Evolutionary conservation across 73 alveolate genomes (phyloP), one percentile per base, ranked within the genome.

Genomic region (Symbiodinium natans): DNA sequence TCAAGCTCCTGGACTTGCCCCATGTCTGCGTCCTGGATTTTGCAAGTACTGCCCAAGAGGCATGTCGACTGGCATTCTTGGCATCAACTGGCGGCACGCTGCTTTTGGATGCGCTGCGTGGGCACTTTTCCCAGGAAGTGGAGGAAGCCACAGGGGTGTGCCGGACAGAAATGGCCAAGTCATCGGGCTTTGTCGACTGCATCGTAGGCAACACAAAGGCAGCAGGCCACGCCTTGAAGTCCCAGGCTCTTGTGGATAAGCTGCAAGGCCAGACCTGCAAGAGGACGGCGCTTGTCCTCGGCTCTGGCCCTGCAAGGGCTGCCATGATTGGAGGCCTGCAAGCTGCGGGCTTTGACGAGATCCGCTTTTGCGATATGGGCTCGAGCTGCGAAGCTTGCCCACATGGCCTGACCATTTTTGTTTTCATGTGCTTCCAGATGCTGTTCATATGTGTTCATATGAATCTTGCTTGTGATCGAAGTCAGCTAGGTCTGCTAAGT

Each of bases 81-180:
- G 97, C 97, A 4, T 90, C 97, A 52, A 71, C 89, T 21, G 97
- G 97, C 31, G 97, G 97, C 38, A 85, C 88, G 3, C 77, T 90
- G 59, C 89, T 90, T 36, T 41, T 89, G 86, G 95, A 83, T 6
- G 71, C 71, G 13, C 73, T 63, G 36, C n/a, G 75, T 8, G 34
- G 86, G 31, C 86, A 34, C 27, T 83, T 41, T 40, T 59, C 75
- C 73, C 71, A 54, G 7, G 46, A 59, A 10, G 94, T 36, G 19
- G 63, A 31, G 29, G 74, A 83, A 83, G 95, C 87, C 13, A 83
- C 74, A 19, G 95, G 74, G 95, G 36, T 82, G 9, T 89, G 34
- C n/a, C 74, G 59, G 31, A 56, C 74, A 34, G 40, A 56, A 27
- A 52, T 89, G 85, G 95, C 56, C 38, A 80, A 63, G 63, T 31